Evolutionary conservation across 768 basidiomycete species (phyloP).

Genomic region (Russula ochroleuca): DNA sequence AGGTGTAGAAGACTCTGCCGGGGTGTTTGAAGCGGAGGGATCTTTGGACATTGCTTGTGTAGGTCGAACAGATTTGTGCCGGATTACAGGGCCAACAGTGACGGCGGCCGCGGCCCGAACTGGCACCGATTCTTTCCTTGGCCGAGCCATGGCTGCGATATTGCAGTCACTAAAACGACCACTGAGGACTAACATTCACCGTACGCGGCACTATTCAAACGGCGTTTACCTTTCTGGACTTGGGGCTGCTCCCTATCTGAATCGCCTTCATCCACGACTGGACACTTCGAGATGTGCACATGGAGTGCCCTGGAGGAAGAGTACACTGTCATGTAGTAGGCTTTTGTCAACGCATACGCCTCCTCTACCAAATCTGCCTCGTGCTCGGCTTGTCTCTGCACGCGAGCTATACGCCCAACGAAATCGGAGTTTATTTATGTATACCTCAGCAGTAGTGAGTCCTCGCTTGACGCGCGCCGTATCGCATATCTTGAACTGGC

Average conservation of each 20-base stretch:
- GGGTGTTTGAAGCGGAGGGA: conserved; percentile 10
- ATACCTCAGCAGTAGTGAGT: conserved; percentile 75
- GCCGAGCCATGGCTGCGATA: neutral
- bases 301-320: neutral
- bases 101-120: neutral
- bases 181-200: neutral
- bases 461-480: neutral
- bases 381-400: conserved; percentile 34
- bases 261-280: neutral
- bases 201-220: neutral
- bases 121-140: neutral
- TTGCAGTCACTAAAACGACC: neutral
- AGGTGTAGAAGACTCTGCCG: conserved; percentile 15
- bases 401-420: conserved; percentile 47
- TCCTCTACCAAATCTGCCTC: conserved; percentile 16
- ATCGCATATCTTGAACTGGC: neutral
- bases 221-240: neutral
- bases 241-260: neutral
- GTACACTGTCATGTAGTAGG: neutral
- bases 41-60: conserved; percentile 3
- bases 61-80: neutral
- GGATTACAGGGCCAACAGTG: neutral
- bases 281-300: neutral
- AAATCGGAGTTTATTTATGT: conserved; percentile 79
- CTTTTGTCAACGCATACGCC: conserved; percentile 11